Conservation (phyloP, 192 early-diverging fungal species). For the Coemansia sp. region DNA sequence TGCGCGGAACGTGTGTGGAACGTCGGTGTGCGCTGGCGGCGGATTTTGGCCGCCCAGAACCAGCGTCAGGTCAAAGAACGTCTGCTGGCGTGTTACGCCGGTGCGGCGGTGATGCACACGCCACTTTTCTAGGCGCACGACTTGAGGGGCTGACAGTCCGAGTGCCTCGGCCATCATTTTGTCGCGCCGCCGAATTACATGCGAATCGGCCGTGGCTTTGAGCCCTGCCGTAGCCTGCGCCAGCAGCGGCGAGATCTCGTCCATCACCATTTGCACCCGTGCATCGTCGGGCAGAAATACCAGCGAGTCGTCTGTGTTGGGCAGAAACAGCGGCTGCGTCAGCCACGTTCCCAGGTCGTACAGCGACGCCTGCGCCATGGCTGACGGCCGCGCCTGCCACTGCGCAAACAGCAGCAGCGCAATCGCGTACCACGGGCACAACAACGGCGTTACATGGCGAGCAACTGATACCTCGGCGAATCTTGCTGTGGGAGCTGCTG, state of each 20-base stretch:
- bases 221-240: slow-evolving; percentile 25
- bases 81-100: slow-evolving; percentile 52
- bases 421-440: slow-evolving; percentile 50
- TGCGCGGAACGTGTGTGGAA: slow-evolving; percentile 38
- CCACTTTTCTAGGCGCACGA: slow-evolving; percentile 52
- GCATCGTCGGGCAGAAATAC: slow-evolving; percentile 50
- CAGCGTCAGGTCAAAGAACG: slow-evolving; percentile 54
- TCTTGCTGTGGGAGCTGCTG: slow-evolving; percentile 34
- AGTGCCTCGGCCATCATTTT: slow-evolving; percentile 49
- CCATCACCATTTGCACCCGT: slow-evolving; percentile 50
- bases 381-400: slow-evolving; percentile 52
- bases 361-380: slow-evolving; percentile 43
- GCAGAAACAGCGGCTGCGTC: slow-evolving; percentile 50
- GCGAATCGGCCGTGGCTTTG: slow-evolving; percentile 31
- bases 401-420: slow-evolving; percentile 45
- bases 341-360: slow-evolving; percentile 40
- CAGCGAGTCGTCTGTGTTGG: slow-evolving; percentile 45
- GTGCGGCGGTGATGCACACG: slow-evolving; percentile 53
- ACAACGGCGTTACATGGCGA: slow-evolving; percentile 34
- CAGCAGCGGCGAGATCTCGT: slow-evolving; percentile 46
- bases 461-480: slow-evolving; percentile 52
- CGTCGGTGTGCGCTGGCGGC: slow-evolving; percentile 31
- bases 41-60: slow-evolving; percentile 49
- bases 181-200: slow-evolving; percentile 47
- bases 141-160: slow-evolving; percentile 51